Evolutionary conservation across 192 early-diverging fungal species (phyloP).

Genomic region (Backusella sp.): DNA sequence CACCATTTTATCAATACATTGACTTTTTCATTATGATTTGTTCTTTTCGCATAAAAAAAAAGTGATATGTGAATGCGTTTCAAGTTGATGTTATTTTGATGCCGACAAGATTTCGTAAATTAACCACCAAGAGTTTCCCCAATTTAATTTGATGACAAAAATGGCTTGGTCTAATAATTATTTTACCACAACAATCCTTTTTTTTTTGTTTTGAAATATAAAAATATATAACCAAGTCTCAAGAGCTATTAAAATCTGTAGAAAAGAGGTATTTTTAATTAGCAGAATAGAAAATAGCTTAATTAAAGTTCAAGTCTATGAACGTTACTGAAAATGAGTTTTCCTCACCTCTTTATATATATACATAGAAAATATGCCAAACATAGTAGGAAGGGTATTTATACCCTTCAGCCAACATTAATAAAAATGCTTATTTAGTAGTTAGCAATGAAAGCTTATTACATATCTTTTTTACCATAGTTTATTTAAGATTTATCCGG

Average conservation of each 20-base stretch:
- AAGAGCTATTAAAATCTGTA: neutral
- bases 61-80: no score
- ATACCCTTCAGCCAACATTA: neutral
- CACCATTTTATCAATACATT: neutral
- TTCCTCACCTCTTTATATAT: no score
- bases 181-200: no score
- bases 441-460: neutral
- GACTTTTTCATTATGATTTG: neutral
- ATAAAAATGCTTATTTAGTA: neutral
- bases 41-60: no score
- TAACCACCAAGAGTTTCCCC: no score
- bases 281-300: neutral
- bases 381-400: neutral
- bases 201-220: no score
- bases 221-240: no score
- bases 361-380: neutral
- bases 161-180: no score
- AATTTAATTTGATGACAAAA: no score
- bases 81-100: no score
- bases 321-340: neutral
- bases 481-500: slow-evolving; percentile 8
- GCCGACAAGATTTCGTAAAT: no score
- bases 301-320: neutral
- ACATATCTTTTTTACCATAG: neutral
- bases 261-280: neutral